Base-by-base conservation (phyloP, 345 rosid genomes). In the Nasturtium officinale region DNA sequence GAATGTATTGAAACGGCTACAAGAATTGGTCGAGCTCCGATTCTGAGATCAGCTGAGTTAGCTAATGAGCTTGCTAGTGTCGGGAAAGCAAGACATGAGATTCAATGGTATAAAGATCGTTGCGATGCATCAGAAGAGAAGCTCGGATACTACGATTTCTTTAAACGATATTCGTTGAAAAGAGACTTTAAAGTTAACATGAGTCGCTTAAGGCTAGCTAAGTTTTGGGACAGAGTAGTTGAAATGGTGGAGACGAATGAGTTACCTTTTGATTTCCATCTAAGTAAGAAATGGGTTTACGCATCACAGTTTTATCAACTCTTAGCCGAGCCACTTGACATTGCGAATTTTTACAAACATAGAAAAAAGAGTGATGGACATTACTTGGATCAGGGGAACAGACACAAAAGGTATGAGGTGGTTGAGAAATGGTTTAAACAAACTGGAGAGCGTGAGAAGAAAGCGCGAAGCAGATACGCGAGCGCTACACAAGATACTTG, bases 401-500 rank as follows among this genome's bases (percentile, higher is more conserved):
- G 99, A 57, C 84, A 67, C 30, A 87, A 85, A 79, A 88, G 99
- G 77, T 91, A 89, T 58, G 78, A 61, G 71, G 81, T 85, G 18
- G 82, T 91, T 0, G 97, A 91, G 5, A 78, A 76, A 40, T 90
- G 93, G 96, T 87, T 90, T 93, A 73, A 26, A 20, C 71, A 61
- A 5, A 78, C 25, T 50, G 5, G 25, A 1, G 65, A 11, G 15
- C 42, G 37, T 0, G 56, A 26, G 9, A 63, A 47, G 58, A 63
- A 51, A 21, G 50, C 9, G 30, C 77, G 97, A 65, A 94, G 85
- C 63, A 83, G 21, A 62, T 63, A 63, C 13, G 84, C 99, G 0
- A 77, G 89, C 73, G 20, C 78, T 35, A 95, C 97, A 2, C 99
- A 95, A 55, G 97, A 95, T 71, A 70, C 96, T 18, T 84, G 89